phyloP scores from a whole-genome alignment of 106 monocot species.

The Iris macrosiphon region DNA sequence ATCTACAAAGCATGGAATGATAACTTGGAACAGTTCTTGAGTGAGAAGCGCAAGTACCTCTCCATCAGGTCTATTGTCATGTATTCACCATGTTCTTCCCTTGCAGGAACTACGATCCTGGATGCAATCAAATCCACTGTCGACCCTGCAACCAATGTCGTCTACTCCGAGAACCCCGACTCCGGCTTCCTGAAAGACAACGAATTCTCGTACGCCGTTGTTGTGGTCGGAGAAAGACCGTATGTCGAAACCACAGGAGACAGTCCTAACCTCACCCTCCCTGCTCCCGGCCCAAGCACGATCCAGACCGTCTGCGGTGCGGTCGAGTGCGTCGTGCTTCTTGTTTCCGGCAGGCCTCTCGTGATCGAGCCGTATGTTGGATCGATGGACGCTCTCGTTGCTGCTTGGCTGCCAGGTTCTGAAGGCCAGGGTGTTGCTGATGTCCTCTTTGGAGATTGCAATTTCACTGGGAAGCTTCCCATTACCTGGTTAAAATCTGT shows the following conservation, averaged over 20 bases:
- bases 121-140: slow-evolving; percentile 31
- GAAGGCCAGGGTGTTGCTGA: slow-evolving; percentile 32
- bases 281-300: slow-evolving; percentile 36
- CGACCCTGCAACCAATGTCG: slow-evolving; percentile 29
- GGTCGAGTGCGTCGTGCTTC: slow-evolving; percentile 33
- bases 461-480: slow-evolving; percentile 32
- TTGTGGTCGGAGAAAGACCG: slow-evolving; percentile 38
- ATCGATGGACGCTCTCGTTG: slow-evolving; percentile 25
- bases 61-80: too few species aligned
- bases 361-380: slow-evolving; percentile 18
- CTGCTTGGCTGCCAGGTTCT: slow-evolving; percentile 35
- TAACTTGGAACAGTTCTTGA: too few species aligned
- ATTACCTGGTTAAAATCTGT: slow-evolving; percentile 36
- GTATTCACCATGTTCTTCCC: too few species aligned
- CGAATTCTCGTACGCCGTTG: slow-evolving; percentile 37
- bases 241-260: slow-evolving; percentile 42
- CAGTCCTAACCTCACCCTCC: slow-evolving; percentile 39
- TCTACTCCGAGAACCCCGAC: slow-evolving; percentile 50
- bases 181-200: slow-evolving; percentile 13
- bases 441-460: slow-evolving; percentile 32
- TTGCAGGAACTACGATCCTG: slow-evolving; percentile 68
- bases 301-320: slow-evolving; percentile 38
- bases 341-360: slow-evolving; percentile 26
- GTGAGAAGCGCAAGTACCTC: too few species aligned
- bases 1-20: too few species aligned